Base-by-base conservation (phyloP, 768 basidiomycete species). In the Tulasnella sp. region DNA sequence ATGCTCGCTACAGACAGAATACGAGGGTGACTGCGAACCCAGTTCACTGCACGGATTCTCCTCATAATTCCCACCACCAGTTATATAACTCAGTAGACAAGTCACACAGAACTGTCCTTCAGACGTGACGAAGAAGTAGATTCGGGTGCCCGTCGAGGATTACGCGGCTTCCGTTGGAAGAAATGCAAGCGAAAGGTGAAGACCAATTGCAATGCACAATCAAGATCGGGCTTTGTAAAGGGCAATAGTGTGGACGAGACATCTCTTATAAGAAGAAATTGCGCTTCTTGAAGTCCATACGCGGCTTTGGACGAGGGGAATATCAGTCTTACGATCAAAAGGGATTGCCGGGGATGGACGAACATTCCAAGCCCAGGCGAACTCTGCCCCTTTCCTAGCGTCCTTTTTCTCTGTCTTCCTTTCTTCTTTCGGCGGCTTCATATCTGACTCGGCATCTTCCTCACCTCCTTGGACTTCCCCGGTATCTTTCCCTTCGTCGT, bases 291-390 rank as follows among this genome's bases (percentile, higher is more conserved):
- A 63, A 35, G 34, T 72, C 62, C 62, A 72, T 39, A 34, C 62
- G 36, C 26, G 71, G 62, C 71, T 72, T 22, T 2, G 37, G 47
- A 12, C 16, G 35, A 22, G n/a, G 26, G 14, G 16, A 36, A 9
- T 12, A 19, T 62, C n/a, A 62, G 19, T 17, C 26, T 29, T 8
- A 22, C 32, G 52, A 22, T 59, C 9, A 29, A 3, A 14, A 14
- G 4, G 42, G 14, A 26, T 3, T 22, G 1, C 5, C 6, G 26
- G 9, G 42, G 47, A 17, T n/a, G 16, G 29, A 1, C 86, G 39
- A 69, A 92, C 94, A 87, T 95, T 95, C 93, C 94, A 95, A 73
- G 85, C 83, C 94, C 94, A 97, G 66, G 93, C 81, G 75, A 86
- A 89, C 78, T 94, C 90, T 75, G 93, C 92, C 74, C 88, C 85